Evolutionary conservation across 2,329 filamentous ascomycete species (phyloP), one percentile per base, ranked within the genome.

Genomic region (Didymella glomerata): DNA sequence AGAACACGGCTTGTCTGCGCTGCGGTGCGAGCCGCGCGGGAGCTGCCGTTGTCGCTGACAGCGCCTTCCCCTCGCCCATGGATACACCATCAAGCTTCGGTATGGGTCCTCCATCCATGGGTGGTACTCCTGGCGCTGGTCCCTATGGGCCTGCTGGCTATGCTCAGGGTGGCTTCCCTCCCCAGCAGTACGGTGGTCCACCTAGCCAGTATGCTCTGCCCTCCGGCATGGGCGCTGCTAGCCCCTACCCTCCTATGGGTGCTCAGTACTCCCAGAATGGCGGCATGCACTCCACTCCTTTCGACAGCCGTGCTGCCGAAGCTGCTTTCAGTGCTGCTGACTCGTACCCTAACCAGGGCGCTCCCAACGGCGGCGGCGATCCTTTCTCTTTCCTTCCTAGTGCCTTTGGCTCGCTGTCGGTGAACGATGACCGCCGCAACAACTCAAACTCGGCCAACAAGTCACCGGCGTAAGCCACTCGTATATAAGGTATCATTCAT

Each of bases 1-100:
- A 99, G 86, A 99, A 99, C 72, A 94, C 98, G 57, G 96, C 92
- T 80, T 99, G 95, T 79, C 87, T 99, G 63, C 91, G 95, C 60
- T 99, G 95, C 76, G 95, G 95, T 77, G 95, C 94, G 52, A 96
- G 93, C 77, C 92, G 95, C 70, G 94, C 94, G 61, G 92, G 91
- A 63, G 95, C 95, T 59, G 93, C 94, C 16, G 91, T 99, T 49
- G 92, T 98, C 57, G 94, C 94, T 28, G 95, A 98, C 77, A 94
- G 93, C 38, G 92, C 91, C 42, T 97, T 95, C 79, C 90, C 92
- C 14, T 93, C 92, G 11, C 89, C 91, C 20, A 96, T 97, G 90
- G 93, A 97, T 63, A 88, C 90, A 48, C 86, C 90, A 1, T 90
- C 91, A 28, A 89, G 88, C 74, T 97, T 94, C 74, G 88, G 88